Base-by-base conservation (phyloP, 2,329 filamentous ascomycete genomes). In the Cladosporium sp. region DNA sequence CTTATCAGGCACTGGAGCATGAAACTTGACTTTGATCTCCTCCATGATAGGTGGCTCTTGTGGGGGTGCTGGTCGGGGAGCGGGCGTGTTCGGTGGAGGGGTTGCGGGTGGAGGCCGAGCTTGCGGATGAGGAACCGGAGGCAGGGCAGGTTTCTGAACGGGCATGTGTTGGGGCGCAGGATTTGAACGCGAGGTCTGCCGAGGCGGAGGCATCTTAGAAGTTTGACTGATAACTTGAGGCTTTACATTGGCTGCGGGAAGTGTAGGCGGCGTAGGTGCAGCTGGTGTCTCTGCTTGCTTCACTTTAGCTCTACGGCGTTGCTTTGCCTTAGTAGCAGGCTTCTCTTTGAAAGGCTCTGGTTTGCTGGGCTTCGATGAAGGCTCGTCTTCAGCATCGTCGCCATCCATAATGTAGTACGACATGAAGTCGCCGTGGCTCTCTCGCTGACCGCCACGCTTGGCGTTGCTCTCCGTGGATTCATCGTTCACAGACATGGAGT, bases 381-480 rank as follows among this genome's bases (percentile, higher is more conserved):
- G 17, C 4, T 24, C 4, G 4, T 48, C 45, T 34, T 54, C 48
- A 7, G 58, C 58, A 6, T 62, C 56, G n/a, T 58, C 61, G 29
- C 53, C 57, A 13, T 55, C 63, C 13, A 58, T 53, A 48, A 66
- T 58, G 50, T 66, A 68, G 51, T 63, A 66, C 7, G 50, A 58
- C 54, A 63, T 55, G 45, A 68, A 66, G 36, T 64, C 61, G 17
- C 59, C 63, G 51, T 64, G 66, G 19, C 58, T 60, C 39, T 57
- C 52, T 13, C 55, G 44, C 6, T 36, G 32, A 8, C 39, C 44
- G 19, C 37, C 29, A 7, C 20, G 17, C 19, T 40, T 48, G 18
- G 38, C 30, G 12, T 41, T 27, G 11, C 19, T 39, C 4, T 30
- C 30, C 17, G 27, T 22, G 38, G 32, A 17, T 40, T 32, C 43